A percentile compares a stretch with the other conserved stretches of the same genome.
Evolutionary conservation across 192 early-diverging fungal species (phyloP).

Genomic region (Backusella tuberculispora): DNA sequence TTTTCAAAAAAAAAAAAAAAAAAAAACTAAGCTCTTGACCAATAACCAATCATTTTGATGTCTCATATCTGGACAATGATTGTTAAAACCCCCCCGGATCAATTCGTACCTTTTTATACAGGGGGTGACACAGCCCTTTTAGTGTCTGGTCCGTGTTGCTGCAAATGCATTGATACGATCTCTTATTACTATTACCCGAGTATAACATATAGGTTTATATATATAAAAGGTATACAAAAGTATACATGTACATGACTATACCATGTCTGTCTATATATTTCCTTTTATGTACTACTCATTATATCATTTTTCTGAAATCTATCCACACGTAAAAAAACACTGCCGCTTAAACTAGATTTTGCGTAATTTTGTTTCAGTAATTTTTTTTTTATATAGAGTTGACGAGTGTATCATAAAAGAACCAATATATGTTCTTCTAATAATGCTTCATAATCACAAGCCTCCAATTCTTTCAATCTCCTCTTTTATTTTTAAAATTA

Average conservation of each 20-base stretch:
- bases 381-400: not conserved
- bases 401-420: not conserved
- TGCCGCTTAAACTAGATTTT: not conserved
- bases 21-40: constrained; percentile 8
- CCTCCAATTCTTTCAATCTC: not conserved
- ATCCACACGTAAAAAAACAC: not conserved
- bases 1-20: not conserved
- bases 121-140: constrained; percentile 1
- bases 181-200: no score
- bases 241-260: no score
- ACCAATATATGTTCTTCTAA: not conserved
- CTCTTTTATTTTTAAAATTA: not conserved
- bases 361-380: not conserved
- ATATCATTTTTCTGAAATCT: not conserved
- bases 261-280: no score
- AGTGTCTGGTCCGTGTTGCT: not conserved
- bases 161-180: no score
- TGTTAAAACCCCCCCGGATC: constrained; percentile 5
- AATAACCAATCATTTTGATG: not conserved
- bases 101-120: not conserved
- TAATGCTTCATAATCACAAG: not conserved
- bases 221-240: no score
- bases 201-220: no score
- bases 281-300: no score
- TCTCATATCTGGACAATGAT: constrained; percentile 7